Conservation (phyloP, 2,329 filamentous ascomycete species). For the Aspergillus proliferans region DNA sequence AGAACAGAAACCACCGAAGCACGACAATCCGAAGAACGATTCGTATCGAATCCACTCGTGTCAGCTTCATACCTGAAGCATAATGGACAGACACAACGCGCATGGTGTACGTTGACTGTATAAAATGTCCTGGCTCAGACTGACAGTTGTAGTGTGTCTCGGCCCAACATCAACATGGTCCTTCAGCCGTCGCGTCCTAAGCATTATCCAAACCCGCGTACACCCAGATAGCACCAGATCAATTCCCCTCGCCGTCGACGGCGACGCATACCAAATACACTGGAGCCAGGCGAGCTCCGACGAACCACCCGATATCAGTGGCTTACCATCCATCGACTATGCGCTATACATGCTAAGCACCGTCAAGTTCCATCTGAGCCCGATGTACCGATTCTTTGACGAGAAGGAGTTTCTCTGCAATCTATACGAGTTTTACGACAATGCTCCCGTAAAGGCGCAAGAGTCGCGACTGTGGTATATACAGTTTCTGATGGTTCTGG, state of each 20-base stretch:
- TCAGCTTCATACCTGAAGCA: conserved; percentile 24
- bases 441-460: conserved; percentile 18
- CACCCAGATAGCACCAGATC: conserved; percentile 33
- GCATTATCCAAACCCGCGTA: conserved; percentile 42
- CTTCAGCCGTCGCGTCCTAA: conserved; percentile 45
- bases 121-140: neutral
- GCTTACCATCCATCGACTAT: conserved; percentile 46
- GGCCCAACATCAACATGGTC: conserved; percentile 53
- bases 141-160: conserved; percentile 38
- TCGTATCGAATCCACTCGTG: conserved; percentile 14
- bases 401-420: conserved; percentile 43
- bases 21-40: conserved; percentile 23
- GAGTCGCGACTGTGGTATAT: conserved; percentile 42
- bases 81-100: conserved; percentile 7
- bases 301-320: conserved; percentile 22
- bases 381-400: conserved; percentile 50
- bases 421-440: conserved; percentile 35
- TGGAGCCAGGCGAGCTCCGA: conserved; percentile 40
- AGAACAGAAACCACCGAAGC: conserved; percentile 3
- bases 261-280: conserved; percentile 43
- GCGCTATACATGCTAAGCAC: conserved; percentile 49
- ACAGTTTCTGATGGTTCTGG: conserved; percentile 47
- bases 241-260: conserved; percentile 42
- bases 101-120: conserved; percentile 9
- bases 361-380: conserved; percentile 51